phyloP scores from a whole-genome alignment of 2,329 filamentous ascomycete genomes.

The Diplodia mutila region DNA sequence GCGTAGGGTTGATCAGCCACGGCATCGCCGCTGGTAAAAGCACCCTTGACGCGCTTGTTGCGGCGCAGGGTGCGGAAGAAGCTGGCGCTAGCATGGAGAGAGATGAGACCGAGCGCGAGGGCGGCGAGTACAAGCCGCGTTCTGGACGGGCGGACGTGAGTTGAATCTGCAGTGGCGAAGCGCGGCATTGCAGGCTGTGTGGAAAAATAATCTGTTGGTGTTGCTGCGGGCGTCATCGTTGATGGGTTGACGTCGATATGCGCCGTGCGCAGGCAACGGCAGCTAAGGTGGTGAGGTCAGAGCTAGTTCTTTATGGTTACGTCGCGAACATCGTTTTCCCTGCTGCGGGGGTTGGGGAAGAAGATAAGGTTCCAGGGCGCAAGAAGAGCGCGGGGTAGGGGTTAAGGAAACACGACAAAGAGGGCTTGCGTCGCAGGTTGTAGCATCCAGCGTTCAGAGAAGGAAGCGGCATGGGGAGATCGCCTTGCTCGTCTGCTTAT shows the following conservation, averaged over 20 bases:
- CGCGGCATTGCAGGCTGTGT: neutral
- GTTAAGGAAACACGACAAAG: neutral
- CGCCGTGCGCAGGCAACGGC: neutral
- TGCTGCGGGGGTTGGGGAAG: neutral
- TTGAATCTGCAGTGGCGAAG: neutral
- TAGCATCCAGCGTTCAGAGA: neutral
- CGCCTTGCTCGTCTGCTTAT: constrained; percentile 3
- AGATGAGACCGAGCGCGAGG: constrained; percentile 4
- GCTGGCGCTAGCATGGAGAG: constrained; percentile 14
- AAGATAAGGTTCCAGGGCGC: neutral
- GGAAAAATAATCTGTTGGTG: neutral
- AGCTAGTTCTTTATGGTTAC: neutral
- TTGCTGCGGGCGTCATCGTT: neutral
- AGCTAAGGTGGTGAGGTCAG: neutral
- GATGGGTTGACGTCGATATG: neutral
- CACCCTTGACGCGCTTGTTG: constrained; percentile 3
- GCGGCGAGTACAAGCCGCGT: neutral
- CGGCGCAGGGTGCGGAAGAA: constrained; percentile 16
- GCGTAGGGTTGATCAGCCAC: neutral
- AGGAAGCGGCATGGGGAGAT: constrained; percentile 1
- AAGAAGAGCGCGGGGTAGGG: neutral
- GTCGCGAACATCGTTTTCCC: neutral
- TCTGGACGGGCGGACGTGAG: neutral
- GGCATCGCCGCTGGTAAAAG: neutral
- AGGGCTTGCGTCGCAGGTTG: neutral